Percentiles rank a stretch among this genome's conserved stretches.
These are phyloP conservation scores for Fragaria iinumae DNA, from an alignment of 306 rosid genomes.

Conservation along the genomic window DNA sequence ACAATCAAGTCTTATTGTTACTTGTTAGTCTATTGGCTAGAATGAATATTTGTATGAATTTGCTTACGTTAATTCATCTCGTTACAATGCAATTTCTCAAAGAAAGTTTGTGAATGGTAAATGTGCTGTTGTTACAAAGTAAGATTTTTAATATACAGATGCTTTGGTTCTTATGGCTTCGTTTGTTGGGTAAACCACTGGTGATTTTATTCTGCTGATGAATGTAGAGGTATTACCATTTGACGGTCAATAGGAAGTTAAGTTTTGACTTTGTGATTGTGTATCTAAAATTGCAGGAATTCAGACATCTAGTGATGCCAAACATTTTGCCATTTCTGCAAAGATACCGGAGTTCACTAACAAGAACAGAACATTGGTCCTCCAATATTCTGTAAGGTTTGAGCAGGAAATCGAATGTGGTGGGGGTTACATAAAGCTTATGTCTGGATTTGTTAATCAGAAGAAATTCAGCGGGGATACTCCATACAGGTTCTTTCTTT, in stretches of 20 bases:
- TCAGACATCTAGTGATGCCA: slow-evolving; percentile 87
- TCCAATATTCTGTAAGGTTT: slow-evolving; percentile 83
- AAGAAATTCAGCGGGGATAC: slow-evolving; percentile 94
- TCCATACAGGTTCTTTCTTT: slow-evolving; percentile 69
- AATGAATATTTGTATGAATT: background rate
- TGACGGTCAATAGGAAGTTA: background rate
- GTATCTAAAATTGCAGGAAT: slow-evolving; percentile 51
- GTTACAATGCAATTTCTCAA: background rate
- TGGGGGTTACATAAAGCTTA: slow-evolving; percentile 92
- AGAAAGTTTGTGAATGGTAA: background rate
- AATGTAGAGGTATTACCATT: slow-evolving; percentile 5
- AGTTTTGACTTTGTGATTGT: slow-evolving; percentile 1
- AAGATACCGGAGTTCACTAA: slow-evolving; percentile 77
- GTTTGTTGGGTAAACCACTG: background rate
- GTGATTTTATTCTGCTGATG: slow-evolving; percentile 11
- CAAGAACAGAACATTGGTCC: slow-evolving; percentile 69
- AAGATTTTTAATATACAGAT: background rate
- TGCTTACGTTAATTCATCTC: background rate
- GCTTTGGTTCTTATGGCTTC: background rate
- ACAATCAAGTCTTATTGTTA: background rate
- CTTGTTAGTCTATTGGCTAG: background rate
- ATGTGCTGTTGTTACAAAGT: background rate
- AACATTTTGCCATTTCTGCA: slow-evolving; percentile 86
- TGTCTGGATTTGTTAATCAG: slow-evolving; percentile 93
- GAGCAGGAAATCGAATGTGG: slow-evolving; percentile 99